These are phyloP conservation scores for Agrocybe chaxingu DNA, from an alignment of 768 basidiomycete genomes.

Conservation along the genomic window DNA sequence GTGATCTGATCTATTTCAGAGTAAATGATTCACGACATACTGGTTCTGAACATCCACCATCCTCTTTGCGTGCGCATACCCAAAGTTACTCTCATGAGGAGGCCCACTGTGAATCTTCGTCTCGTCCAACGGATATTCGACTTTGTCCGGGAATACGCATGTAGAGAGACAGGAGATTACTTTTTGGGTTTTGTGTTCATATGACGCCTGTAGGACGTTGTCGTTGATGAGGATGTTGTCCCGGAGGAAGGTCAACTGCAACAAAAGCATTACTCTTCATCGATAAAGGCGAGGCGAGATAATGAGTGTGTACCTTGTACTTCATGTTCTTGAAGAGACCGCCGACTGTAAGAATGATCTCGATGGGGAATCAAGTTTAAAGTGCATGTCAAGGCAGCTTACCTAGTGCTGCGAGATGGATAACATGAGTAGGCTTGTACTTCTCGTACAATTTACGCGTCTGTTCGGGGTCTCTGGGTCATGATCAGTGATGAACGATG, in stretches of 20 bases:
- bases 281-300: not conserved
- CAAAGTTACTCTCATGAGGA: conserved; percentile 93
- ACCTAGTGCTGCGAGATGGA: conserved; percentile 94
- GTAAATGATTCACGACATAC: conserved; percentile 38
- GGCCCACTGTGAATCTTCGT: conserved; percentile 89
- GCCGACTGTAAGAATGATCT: conserved; percentile 56
- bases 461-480: conserved; percentile 64
- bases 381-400: conserved; percentile 18
- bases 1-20: not conserved
- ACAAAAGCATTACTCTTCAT: not conserved
- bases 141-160: conserved; percentile 96
- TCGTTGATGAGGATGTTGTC: conserved; percentile 97
- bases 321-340: conserved; percentile 97
- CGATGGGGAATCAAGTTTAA: not conserved
- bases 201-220: conserved; percentile 78
- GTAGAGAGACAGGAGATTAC: conserved; percentile 95
- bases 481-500: not conserved
- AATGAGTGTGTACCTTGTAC: conserved; percentile 59
- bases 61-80: conserved; percentile 94
- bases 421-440: conserved; percentile 93
- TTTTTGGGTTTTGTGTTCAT: conserved; percentile 65
- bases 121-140: conserved; percentile 90
- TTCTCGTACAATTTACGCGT: conserved; percentile 79
- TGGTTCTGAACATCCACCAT: conserved; percentile 96
- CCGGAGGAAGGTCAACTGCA: conserved; percentile 83